Evolutionary conservation across 2,329 filamentous ascomycete species (phyloP).

Genomic region (Lomentospora prolificans): DNA sequence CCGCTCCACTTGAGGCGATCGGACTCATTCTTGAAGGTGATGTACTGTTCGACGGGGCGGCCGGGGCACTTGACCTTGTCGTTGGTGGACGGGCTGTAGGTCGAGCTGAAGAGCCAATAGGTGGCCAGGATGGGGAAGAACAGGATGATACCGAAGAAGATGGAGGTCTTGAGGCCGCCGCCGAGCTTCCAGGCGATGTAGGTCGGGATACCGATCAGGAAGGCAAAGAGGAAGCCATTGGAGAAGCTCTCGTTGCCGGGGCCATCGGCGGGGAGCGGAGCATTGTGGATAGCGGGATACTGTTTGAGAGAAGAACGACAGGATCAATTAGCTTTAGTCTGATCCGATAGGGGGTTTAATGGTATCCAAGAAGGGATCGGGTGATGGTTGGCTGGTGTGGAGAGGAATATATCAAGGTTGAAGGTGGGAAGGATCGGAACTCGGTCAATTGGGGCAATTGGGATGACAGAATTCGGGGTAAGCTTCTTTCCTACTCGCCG

Average conservation of each 20-base stretch:
- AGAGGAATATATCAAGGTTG: too few species aligned
- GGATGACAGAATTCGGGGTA: too few species aligned
- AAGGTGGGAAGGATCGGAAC: background rate
- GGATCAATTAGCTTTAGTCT: conserved; percentile 6
- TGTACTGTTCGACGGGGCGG: conserved; percentile 82
- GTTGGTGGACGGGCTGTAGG: conserved; percentile 78
- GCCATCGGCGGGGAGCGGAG: conserved; percentile 82
- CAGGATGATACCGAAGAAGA: conserved; percentile 79
- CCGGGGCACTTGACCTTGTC: conserved; percentile 85
- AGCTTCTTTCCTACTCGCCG: too few species aligned
- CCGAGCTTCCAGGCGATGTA: conserved; percentile 77
- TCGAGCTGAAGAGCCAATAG: conserved; percentile 76
- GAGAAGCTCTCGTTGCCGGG: conserved; percentile 79
- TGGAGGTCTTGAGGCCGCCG: conserved; percentile 75
- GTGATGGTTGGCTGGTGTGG: too few species aligned
- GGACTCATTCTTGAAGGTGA: conserved; percentile 63
- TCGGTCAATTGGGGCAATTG: too few species aligned
- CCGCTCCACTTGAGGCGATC: conserved; percentile 61
- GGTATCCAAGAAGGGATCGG: too few species aligned
- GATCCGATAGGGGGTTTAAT: too few species aligned
- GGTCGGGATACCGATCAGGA: conserved; percentile 62
- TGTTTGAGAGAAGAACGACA: conserved; percentile 22
- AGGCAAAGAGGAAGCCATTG: conserved; percentile 63
- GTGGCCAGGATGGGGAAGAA: conserved; percentile 69
- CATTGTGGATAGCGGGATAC: conserved; percentile 89